Evolutionary conservation across 345 rosid species (phyloP).

Genomic region (Syzygium grande): DNA sequence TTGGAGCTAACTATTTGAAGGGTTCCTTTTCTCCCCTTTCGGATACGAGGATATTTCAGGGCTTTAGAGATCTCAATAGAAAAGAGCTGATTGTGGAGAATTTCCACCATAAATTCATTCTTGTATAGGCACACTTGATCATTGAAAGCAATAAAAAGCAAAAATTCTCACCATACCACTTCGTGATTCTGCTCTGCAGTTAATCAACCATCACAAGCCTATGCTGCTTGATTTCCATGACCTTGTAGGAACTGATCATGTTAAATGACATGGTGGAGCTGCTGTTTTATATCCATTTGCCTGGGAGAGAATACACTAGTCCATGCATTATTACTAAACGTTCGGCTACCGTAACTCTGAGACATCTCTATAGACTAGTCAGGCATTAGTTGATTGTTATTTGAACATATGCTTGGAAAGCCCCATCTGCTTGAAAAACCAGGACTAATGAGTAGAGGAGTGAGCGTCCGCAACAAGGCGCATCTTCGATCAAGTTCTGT

Average conservation of each 20-base stretch:
- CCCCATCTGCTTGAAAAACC: neutral
- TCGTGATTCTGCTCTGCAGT: neutral
- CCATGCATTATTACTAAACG: neutral
- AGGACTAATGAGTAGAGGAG: neutral
- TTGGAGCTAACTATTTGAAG: neutral
- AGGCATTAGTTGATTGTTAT: neutral
- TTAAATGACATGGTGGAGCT: neutral
- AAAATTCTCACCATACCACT: neutral
- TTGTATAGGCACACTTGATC: conserved; percentile 25
- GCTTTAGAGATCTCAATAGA: neutral
- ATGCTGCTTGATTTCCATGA: neutral
- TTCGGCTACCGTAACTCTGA: neutral
- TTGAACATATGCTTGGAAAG: neutral
- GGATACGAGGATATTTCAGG: neutral
- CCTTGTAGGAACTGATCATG: neutral
- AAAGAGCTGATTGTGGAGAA: conserved; percentile 17
- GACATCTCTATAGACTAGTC: neutral
- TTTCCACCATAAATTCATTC: conserved; percentile 20
- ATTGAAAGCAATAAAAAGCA: conserved; percentile 2
- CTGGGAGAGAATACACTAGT: neutral
- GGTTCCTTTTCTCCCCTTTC: neutral
- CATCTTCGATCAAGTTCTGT: neutral
- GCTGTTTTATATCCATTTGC: neutral
- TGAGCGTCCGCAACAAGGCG: neutral
- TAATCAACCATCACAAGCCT: neutral